These are phyloP conservation scores for Pholiota conissans DNA, from an alignment of 768 basidiomycete genomes.

Conservation along the genomic window DNA sequence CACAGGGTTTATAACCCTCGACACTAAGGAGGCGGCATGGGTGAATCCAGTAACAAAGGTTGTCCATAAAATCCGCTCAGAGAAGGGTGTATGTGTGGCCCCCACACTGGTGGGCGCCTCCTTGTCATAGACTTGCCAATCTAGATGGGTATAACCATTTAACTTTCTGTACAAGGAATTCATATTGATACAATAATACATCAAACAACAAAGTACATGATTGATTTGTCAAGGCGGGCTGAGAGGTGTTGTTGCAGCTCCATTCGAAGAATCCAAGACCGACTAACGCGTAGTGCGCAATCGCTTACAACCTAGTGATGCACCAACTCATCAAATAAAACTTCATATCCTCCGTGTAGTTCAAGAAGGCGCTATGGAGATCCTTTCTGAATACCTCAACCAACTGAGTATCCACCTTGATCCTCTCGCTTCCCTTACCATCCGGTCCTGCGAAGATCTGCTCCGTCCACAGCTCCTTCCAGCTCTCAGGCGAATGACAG, in stretches of 20 bases:
- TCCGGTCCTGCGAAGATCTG: slow-evolving; percentile 1
- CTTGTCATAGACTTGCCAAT: slow-evolving; percentile 59
- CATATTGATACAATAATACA: not conserved
- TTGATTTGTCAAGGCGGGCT: not conserved
- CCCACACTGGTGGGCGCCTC: slow-evolving; percentile 86
- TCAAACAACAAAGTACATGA: not conserved
- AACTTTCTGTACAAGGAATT: not conserved
- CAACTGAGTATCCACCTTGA: slow-evolving; percentile 4
- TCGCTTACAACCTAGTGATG: not conserved
- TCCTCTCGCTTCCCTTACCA: not conserved
- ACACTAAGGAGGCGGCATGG: slow-evolving; percentile 90
- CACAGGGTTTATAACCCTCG: slow-evolving; percentile 85
- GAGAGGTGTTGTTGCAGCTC: too few relatives aligned
- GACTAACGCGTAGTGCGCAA: too few relatives aligned
- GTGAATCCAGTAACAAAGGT: slow-evolving; percentile 78
- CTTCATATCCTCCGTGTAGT: not conserved
- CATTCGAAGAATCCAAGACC: too few relatives aligned
- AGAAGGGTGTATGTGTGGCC: slow-evolving; percentile 78
- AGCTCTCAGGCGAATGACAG: slow-evolving; percentile 35
- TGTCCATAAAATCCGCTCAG: slow-evolving; percentile 84
- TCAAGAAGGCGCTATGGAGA: not conserved
- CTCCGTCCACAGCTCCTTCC: slow-evolving; percentile 30
- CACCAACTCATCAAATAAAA: slow-evolving; percentile 2
- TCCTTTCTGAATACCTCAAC: not conserved
- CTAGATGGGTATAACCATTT: slow-evolving; percentile 11